Conservation (phyloP, 2,329 filamentous ascomycete genomes). For the Fusarium stilboides region DNA sequence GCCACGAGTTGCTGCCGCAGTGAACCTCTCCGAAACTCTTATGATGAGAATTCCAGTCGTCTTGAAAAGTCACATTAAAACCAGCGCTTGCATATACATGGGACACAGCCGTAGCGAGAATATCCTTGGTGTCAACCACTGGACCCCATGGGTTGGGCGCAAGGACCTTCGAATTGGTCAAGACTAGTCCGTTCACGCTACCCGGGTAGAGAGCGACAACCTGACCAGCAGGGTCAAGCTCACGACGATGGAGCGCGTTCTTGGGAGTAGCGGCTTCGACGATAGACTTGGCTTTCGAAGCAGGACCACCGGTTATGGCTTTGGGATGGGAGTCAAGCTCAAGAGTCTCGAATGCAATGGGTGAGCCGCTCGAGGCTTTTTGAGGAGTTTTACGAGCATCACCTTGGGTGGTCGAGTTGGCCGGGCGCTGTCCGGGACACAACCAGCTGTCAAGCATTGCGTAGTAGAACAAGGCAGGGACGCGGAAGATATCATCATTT, state of each 20-base stretch:
- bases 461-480: slow-evolving; percentile 41
- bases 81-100: slow-evolving; percentile 44
- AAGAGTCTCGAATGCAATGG: neutral
- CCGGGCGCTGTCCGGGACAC: neutral
- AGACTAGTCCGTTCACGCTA: slow-evolving; percentile 44
- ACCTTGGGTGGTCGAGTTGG: accelerated
- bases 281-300: slow-evolving; percentile 27
- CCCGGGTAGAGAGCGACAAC: slow-evolving; percentile 31
- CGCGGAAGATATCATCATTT: slow-evolving; percentile 43
- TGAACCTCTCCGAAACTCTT: slow-evolving; percentile 48
- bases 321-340: neutral
- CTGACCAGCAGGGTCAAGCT: neutral
- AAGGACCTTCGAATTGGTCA: slow-evolving; percentile 31
- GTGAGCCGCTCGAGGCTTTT: neutral
- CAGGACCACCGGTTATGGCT: neutral
- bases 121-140: slow-evolving; percentile 47
- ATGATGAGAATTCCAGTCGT: slow-evolving; percentile 52
- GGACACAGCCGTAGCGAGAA: slow-evolving; percentile 41
- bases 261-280: slow-evolving; percentile 23
- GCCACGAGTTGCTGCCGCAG: slow-evolving; percentile 38
- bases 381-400: neutral
- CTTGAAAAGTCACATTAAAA: slow-evolving; percentile 45
- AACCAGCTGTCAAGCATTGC: neutral
- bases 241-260: neutral
- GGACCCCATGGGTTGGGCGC: slow-evolving; percentile 50